These are phyloP conservation scores for Talaromyces sp. DNA, from an alignment of 2,329 filamentous ascomycete species.

Conservation along the genomic window DNA sequence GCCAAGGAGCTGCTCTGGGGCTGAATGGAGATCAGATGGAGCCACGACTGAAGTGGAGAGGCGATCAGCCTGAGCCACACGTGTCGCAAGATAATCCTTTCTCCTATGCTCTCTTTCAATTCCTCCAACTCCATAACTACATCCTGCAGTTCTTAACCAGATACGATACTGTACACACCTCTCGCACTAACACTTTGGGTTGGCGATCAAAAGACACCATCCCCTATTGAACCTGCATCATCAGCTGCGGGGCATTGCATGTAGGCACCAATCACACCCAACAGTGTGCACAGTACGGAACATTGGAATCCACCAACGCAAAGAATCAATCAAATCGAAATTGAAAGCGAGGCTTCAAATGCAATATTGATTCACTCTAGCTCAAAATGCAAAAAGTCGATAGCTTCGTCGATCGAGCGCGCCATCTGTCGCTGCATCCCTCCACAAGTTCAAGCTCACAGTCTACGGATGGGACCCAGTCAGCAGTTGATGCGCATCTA, in stretches of 20 bases:
- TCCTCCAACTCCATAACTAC: too few relatives aligned
- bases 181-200: too few relatives aligned
- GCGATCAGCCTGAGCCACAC: conserved; percentile 12
- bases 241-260: too few relatives aligned
- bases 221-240: too few relatives aligned
- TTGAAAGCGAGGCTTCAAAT: too few relatives aligned
- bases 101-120: neutral
- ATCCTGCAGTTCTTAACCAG: too few relatives aligned
- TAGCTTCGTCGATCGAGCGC: conserved; percentile 21
- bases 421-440: conserved; percentile 18
- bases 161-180: too few relatives aligned
- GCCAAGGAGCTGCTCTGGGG: neutral
- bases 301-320: too few relatives aligned
- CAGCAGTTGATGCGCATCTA: conserved; percentile 36
- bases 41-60: conserved; percentile 16
- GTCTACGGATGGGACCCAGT: conserved; percentile 28
- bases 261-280: too few relatives aligned
- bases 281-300: too few relatives aligned
- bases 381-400: conserved; percentile 22
- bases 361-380: too few relatives aligned
- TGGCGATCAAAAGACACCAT: too few relatives aligned
- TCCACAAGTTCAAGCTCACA: neutral
- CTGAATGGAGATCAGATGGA: neutral
- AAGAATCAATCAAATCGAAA: neutral
- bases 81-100: conserved; percentile 4